Base-by-base conservation (phyloP, 495 filamentous ascomycete species). In the Talaromyces borbonicus region DNA sequence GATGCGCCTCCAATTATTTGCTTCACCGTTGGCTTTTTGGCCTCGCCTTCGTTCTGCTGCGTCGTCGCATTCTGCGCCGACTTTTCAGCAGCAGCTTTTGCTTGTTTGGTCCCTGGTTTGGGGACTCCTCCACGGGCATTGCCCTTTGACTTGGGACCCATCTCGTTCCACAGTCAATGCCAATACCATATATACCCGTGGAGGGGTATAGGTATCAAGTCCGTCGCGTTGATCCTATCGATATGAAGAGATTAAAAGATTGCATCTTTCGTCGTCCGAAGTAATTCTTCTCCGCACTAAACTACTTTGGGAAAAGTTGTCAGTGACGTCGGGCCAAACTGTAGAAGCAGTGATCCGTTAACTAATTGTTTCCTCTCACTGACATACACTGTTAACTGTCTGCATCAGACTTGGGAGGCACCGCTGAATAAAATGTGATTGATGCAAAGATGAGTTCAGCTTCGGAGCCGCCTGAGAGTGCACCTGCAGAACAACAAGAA, bases 1-100 rank as follows among this genome's bases (percentile, higher is more conserved):
- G 88, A 95, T 52, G 86, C 78, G 40, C 92, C 92, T 40, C 87
- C 93, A 61, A 98, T 95, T 47, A 98, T 67, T 52, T 86, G 81
- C 63, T 88, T 85, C 44, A 87, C 81, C 24, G 85, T 80, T 29
- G 87, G 85, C 53, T 83, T 84, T 49, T 88, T 88, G 49, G 67
- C 70, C 20, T 82, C 79, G 37, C 67, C 62, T 2, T 61, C 48
- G 49, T 51, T 58, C 55, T 64, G 63, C 30, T 55, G 55, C 49
- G 60, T 58, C 42, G 55, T 56, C 29, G 47, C 51, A 20, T 26
- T 50, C 37, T 60, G 55, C 24, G 60, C 27, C 47, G 55, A 52
- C 46, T 50, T 27, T 52, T 67, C 63, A 39, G 59, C 55, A 12
- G 60, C 63, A 32, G 65, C 61, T 46, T 73, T 71, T 35, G 69